Evolutionary conservation across 345 rosid species (phyloP).

Genomic region (Turritis glabra): DNA sequence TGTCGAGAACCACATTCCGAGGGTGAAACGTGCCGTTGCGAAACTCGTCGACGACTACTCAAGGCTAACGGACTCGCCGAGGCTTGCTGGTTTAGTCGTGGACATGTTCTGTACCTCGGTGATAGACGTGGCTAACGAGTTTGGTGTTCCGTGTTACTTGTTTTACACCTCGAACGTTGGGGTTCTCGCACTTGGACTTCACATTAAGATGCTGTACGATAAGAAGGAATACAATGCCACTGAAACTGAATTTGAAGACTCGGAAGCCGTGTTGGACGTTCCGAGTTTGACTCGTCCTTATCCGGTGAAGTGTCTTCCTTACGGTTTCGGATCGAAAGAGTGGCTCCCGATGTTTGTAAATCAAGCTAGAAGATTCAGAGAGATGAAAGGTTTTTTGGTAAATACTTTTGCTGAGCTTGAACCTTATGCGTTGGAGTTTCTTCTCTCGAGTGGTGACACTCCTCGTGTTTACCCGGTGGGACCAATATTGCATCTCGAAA

Average conservation of each 20-base stretch:
- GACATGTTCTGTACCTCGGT: constrained; percentile 55
- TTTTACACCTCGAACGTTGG: constrained; percentile 48
- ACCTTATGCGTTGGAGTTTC: constrained; percentile 29
- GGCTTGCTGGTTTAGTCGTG: constrained; percentile 47
- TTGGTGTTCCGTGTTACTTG: constrained; percentile 48
- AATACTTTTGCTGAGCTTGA: constrained; percentile 52
- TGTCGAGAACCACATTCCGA: constrained; percentile 35
- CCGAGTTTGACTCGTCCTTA: constrained; percentile 41
- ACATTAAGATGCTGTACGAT: constrained; percentile 28
- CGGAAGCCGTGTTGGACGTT: constrained; percentile 32
- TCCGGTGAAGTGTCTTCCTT: constrained; percentile 43
- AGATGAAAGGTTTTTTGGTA: constrained; percentile 47
- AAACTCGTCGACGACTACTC: background rate
- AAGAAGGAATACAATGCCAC: background rate
- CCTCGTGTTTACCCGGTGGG: constrained; percentile 48
- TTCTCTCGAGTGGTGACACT: constrained; percentile 17
- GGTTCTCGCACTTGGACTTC: constrained; percentile 30
- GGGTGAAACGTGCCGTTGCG: constrained; percentile 33
- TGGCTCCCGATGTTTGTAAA: background rate
- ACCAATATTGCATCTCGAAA: constrained; percentile 45
- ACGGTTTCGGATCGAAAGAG: background rate
- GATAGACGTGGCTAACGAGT: constrained; percentile 50
- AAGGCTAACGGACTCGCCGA: constrained; percentile 14
- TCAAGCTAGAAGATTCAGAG: constrained; percentile 24
- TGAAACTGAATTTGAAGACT: constrained; percentile 35